Conservation (phyloP, 2,329 filamentous ascomycete genomes). For the Gliomastix tumulicola region DNA sequence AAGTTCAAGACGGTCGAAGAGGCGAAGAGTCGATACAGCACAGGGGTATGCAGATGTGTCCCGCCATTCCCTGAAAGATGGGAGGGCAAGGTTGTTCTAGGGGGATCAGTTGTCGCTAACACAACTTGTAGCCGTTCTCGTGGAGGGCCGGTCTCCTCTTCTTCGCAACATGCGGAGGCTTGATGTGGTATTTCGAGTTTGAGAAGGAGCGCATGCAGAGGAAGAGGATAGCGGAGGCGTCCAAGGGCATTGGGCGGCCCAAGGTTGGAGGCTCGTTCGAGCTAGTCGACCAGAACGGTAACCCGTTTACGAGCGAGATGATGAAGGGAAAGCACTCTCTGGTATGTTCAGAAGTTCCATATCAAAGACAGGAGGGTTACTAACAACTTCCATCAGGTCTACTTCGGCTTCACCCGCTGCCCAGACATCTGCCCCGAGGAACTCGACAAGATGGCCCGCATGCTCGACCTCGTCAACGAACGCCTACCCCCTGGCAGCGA, state of each 20-base stretch:
- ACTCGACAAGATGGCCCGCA: constrained; percentile 97
- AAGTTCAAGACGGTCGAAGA: constrained; percentile 50
- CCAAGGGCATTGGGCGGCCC: constrained; percentile 85
- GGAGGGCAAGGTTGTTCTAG: too few species aligned
- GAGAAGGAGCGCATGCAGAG: constrained; percentile 91
- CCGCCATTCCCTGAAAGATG: too few species aligned
- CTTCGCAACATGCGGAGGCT: constrained; percentile 64
- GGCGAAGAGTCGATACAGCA: constrained; percentile 50
- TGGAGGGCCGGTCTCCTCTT: constrained; percentile 87
- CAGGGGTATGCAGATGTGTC: constrained; percentile 35
- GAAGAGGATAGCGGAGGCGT: constrained; percentile 81
- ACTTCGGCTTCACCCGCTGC: constrained; percentile 98
- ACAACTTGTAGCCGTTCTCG: constrained; percentile 71
- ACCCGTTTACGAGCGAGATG: constrained; percentile 68
- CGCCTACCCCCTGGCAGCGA: constrained; percentile 36
- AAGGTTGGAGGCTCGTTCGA: constrained; percentile 88
- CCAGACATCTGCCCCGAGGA: constrained; percentile 98
- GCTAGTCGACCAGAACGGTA: constrained; percentile 75
- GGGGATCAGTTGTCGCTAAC: too few species aligned
- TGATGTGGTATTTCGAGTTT: constrained; percentile 86
- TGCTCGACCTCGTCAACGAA: constrained; percentile 68
- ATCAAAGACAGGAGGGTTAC: not conserved
- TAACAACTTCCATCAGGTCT: constrained; percentile 64
- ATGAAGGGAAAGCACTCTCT: constrained; percentile 81
- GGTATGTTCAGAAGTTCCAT: constrained; percentile 36